Evolutionary conservation across 345 rosid genomes (phyloP), one percentile per base, ranked within the genome.

Genomic region (Ceriops zippeliana): DNA sequence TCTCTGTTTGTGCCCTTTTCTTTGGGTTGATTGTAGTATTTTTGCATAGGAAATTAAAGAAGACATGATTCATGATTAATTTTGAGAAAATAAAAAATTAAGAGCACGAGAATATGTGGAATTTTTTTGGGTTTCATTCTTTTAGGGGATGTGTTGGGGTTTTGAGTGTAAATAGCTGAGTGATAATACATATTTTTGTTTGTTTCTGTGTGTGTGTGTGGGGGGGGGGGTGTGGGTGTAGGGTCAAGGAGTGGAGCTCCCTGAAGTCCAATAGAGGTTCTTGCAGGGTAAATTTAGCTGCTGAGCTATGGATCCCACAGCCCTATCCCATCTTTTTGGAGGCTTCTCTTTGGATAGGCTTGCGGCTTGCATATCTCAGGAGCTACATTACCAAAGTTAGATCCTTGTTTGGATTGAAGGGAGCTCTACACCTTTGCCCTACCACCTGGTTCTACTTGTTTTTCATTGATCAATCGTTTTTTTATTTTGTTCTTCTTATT

Each of bases 401-500:
- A 80, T 83, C 89, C 82, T 82, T 84, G 66, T 87, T 91, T 91
- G 96, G 96, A 91, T 87, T 91, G 96, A 87, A 91, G 93, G 96
- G 97, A 91, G 93, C 93, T 91, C 97, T 86, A 84, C 84, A 67
- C 63, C 74, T 68, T 63, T 53, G 11, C 38, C 24, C 31, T 51
- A 10, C 58, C 7, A 8, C 7, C 26, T 53, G 6, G 6, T n/a
- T n/a, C 11, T 22, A 5, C 5, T 52, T 22, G 4, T 52, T 52
- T 52, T 22, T 52, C 22, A 2, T 15, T 15, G 16, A 13, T 42
- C 17, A 13, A 42, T 52, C 26, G 1, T 5, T 52, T 52, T 9
- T 52, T 1, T 52, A 2, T 28, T 28, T 1, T 28, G 2, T 28
- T 28, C 30, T 28, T 20, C 57, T 52, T 52, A 20, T 52, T n/a